Percentiles rank a stretch among this genome's conserved stretches.
Conservation (phyloP, 2,329 filamentous ascomycete species). For the Phaeosphaeria sp. region DNA sequence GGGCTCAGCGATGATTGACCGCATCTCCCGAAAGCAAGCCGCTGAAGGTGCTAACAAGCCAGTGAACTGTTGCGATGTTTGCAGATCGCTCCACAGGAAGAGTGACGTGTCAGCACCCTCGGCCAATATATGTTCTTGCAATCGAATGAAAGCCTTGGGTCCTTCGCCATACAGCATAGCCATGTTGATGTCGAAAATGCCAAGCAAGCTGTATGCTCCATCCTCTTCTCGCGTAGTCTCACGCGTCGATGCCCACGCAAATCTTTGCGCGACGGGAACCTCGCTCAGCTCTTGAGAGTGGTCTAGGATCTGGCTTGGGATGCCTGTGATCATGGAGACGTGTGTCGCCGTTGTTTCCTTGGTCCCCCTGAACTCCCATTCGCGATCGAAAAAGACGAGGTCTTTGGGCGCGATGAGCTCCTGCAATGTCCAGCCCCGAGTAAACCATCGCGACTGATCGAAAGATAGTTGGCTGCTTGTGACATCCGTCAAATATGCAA, state of each 20-base stretch:
- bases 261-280: constrained; percentile 15
- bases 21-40: constrained; percentile 7
- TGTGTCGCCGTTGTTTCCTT: constrained; percentile 1
- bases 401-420: constrained; percentile 17
- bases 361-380: constrained; percentile 13
- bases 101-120: constrained; percentile 9
- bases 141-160: constrained; percentile 10
- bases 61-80: constrained; percentile 6
- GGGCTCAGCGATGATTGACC: constrained; percentile 2
- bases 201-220: constrained; percentile 21
- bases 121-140: constrained; percentile 16
- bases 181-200: constrained; percentile 20
- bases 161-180: constrained; percentile 21
- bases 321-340: constrained; percentile 13
- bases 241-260: constrained; percentile 27
- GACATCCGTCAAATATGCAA: constrained; percentile 17
- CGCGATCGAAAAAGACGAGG: constrained; percentile 14
- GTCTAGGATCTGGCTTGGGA: constrained; percentile 7
- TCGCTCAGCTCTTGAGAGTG: constrained; percentile 4
- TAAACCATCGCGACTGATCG: constrained; percentile 19
- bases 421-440: too few relatives aligned
- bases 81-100: constrained; percentile 10
- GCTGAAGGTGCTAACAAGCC: constrained; percentile 7
- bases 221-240: constrained; percentile 27
- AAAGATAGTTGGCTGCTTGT: constrained; percentile 4